phyloP scores from a whole-genome alignment of 2,329 filamentous ascomycete species.

The Onygenales sp. region DNA sequence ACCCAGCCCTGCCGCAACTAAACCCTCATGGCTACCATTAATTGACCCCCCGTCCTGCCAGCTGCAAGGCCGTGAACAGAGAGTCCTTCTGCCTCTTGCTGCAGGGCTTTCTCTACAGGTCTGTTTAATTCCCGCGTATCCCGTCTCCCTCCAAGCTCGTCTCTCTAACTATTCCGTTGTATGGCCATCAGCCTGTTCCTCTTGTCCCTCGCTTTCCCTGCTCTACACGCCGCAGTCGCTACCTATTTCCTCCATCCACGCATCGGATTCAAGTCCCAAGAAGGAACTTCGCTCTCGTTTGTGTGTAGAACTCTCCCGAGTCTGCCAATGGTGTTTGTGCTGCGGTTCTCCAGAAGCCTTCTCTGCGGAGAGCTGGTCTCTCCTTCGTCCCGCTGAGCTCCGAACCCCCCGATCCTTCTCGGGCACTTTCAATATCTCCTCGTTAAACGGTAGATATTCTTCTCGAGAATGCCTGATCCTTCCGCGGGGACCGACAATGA shows the following conservation, averaged over 20 bases:
- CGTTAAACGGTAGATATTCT: background rate
- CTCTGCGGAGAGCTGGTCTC: conserved; percentile 36
- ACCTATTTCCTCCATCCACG: background rate
- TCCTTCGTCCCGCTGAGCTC: conserved; percentile 25
- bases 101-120: background rate
- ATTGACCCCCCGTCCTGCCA: background rate
- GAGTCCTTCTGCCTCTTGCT: background rate
- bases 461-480: conserved; percentile 25
- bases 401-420: background rate
- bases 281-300: background rate
- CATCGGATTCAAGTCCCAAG: background rate
- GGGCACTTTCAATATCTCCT: conserved; percentile 9
- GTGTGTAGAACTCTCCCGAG: background rate
- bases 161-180: background rate
- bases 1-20: background rate
- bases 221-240: background rate
- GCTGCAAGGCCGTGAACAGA: background rate
- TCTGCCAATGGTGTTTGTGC: conserved; percentile 1
- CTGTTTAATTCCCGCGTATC: background rate
- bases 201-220: background rate
- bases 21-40: background rate
- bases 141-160: background rate
- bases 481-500: conserved; percentile 16
- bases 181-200: background rate
- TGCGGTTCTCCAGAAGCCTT: conserved; percentile 10